Evolutionary conservation across 371 early-diverging fungal genomes (phyloP).

Genomic region (Rhizopus sp.): DNA sequence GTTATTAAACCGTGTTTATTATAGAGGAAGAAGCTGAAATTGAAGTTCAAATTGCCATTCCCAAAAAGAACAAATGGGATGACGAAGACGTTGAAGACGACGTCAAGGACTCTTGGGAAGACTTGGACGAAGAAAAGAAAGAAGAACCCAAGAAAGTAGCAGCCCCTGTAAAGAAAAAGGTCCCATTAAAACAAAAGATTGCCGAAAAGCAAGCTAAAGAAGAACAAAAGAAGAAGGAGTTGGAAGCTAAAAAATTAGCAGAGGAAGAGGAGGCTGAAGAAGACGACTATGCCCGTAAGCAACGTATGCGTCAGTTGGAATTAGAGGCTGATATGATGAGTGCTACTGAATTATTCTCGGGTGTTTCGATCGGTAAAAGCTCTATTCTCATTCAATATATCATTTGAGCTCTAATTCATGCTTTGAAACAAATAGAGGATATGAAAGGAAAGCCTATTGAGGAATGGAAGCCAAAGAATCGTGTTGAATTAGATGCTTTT

Average conservation of each 20-base stretch:
- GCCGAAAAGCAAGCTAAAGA: conserved; percentile 77
- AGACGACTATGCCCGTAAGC: conserved; percentile 63
- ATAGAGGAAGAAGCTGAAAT: conserved; percentile 36
- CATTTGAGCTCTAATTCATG: neutral
- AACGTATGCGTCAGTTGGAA: conserved; percentile 67
- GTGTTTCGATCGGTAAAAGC: conserved; percentile 58
- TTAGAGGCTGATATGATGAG: conserved; percentile 83
- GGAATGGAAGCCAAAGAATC: conserved; percentile 76
- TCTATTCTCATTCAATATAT: neutral
- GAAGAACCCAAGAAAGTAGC: conserved; percentile 29
- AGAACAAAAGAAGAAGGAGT: conserved; percentile 60
- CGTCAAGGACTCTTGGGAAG: conserved; percentile 77
- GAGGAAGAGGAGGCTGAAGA: conserved; percentile 55
- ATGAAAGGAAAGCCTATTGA: conserved; percentile 59
- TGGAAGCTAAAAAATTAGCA: conserved; percentile 55
- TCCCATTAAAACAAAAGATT: conserved; percentile 75
- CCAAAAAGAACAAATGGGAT: conserved; percentile 72
- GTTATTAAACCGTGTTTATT: neutral
- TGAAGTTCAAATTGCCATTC: conserved; percentile 28
- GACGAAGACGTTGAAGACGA: conserved; percentile 85
- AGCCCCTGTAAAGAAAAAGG: conserved; percentile 61
- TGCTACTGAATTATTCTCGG: conserved; percentile 84
- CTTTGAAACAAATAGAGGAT: conserved; percentile 30
- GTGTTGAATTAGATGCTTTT: conserved; percentile 83
- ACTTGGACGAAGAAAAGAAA: conserved; percentile 69